Conservation (phyloP, 768 basidiomycete genomes). For the Amanita pallidorosea region DNA sequence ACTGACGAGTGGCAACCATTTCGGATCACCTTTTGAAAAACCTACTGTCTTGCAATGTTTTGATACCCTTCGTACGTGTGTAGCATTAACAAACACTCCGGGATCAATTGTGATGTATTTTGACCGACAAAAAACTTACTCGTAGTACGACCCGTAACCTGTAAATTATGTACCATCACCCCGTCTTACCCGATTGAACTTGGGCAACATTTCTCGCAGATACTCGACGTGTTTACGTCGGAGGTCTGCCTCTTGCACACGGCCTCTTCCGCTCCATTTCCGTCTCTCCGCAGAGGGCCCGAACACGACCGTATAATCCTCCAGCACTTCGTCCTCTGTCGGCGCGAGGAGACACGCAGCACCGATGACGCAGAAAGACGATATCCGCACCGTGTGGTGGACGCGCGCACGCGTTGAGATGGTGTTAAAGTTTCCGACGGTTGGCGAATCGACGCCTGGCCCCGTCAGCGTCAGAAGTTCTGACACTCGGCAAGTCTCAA, state of each 20-base stretch:
- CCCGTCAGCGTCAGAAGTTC: background rate
- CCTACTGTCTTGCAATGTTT: background rate
- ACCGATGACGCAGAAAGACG: slow-evolving; percentile 75
- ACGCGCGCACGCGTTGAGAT: slow-evolving; percentile 77
- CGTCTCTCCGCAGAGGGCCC: slow-evolving; percentile 67
- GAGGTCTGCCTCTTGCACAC: slow-evolving; percentile 74
- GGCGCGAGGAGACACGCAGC: slow-evolving; percentile 72
- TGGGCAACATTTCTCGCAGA: slow-evolving; percentile 82
- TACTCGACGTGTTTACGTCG: slow-evolving; percentile 87
- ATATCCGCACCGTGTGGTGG: slow-evolving; percentile 72
- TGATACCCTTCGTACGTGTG: background rate
- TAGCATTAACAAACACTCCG: background rate
- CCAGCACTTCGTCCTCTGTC: slow-evolving; percentile 65
- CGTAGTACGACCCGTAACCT: background rate
- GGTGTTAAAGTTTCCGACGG: slow-evolving; percentile 79
- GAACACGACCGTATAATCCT: slow-evolving; percentile 78
- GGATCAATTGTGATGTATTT: background rate
- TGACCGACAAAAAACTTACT: background rate
- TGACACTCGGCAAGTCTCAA: background rate
- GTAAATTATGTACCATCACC: slow-evolving; percentile 37
- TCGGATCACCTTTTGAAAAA: background rate
- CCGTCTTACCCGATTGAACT: slow-evolving; percentile 69
- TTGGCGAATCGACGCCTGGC: slow-evolving; percentile 77
- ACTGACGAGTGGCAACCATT: slow-evolving; percentile 1
- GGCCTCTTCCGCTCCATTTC: slow-evolving; percentile 79